phyloP scores from a whole-genome alignment of 2,329 filamentous ascomycete genomes.

The Alternaria tenuissima region DNA sequence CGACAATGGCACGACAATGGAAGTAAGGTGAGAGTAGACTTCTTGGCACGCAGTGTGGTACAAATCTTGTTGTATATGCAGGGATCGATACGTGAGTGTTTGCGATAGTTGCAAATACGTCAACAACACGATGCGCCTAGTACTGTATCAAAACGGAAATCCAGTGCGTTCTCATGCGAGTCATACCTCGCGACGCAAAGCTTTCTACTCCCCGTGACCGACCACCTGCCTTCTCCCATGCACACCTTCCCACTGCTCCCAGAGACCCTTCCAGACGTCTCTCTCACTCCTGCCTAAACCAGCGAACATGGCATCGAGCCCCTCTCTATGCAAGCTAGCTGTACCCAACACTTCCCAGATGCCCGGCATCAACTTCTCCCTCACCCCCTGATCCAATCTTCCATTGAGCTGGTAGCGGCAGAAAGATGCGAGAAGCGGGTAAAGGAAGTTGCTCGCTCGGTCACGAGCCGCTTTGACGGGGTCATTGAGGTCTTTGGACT shows the following conservation, averaged over 20 bases:
- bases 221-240: conserved; percentile 30
- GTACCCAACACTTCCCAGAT: conserved; percentile 53
- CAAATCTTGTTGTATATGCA: neutral
- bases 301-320: conserved; percentile 49
- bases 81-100: neutral
- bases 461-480: conserved; percentile 67
- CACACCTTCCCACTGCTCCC: conserved; percentile 46
- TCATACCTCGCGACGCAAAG: no score
- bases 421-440: conserved; percentile 66
- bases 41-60: neutral
- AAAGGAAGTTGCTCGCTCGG: conserved; percentile 65
- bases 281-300: conserved; percentile 44
- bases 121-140: neutral
- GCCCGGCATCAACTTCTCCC: conserved; percentile 66
- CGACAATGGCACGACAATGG: neutral
- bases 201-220: conserved; percentile 14
- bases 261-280: conserved; percentile 50
- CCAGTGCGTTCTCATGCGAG: neutral
- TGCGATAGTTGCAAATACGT: neutral
- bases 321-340: conserved; percentile 42
- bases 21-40: neutral
- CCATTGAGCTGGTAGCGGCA: conserved; percentile 61
- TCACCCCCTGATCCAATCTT: conserved; percentile 60
- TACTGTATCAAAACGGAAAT: neutral
- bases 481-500: conserved; percentile 60